Conservation (phyloP, 225 moss, liverwort and hornwort genomes). For the Sphagnum contortum region DNA sequence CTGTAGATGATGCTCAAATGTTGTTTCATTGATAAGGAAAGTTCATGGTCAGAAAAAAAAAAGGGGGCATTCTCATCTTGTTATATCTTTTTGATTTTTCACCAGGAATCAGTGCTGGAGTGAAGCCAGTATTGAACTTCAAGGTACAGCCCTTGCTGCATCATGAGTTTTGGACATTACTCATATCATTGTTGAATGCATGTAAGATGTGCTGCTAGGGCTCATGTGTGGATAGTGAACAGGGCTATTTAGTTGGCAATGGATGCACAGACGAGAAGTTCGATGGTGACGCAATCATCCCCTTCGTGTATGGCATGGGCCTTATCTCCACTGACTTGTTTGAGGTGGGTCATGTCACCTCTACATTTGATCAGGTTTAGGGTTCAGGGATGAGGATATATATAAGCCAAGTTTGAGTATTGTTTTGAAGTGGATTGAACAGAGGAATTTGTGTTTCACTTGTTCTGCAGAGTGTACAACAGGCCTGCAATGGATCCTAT, state of each 20-base stretch:
- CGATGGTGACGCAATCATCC: constrained; percentile 88
- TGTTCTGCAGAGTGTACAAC: constrained; percentile 35
- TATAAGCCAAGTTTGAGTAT: too few relatives aligned
- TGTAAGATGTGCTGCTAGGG: not conserved
- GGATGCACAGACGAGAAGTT: constrained; percentile 68
- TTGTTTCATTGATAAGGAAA: too few relatives aligned
- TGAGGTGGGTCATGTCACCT: constrained; percentile 24
- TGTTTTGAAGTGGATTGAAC: too few relatives aligned
- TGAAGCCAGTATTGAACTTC: constrained; percentile 67
- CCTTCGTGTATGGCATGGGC: constrained; percentile 81
- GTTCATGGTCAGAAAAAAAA: too few relatives aligned
- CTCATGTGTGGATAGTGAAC: not conserved
- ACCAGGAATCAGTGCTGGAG: constrained; percentile 71
- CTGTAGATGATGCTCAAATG: not conserved
- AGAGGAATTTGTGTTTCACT: too few relatives aligned
- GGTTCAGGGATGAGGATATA: too few relatives aligned
- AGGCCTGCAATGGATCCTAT: constrained; percentile 62
- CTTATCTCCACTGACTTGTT: constrained; percentile 72
- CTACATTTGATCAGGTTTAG: too few relatives aligned
- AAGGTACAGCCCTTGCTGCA: constrained; percentile 38
- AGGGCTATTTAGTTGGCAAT: constrained; percentile 84
- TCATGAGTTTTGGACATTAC: too few relatives aligned
- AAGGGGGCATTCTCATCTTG: too few relatives aligned
- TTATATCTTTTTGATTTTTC: not conserved
- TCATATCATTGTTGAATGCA: not conserved